Conservation (phyloP, 345 rosid genomes). For the Heritiera littoralis region DNA sequence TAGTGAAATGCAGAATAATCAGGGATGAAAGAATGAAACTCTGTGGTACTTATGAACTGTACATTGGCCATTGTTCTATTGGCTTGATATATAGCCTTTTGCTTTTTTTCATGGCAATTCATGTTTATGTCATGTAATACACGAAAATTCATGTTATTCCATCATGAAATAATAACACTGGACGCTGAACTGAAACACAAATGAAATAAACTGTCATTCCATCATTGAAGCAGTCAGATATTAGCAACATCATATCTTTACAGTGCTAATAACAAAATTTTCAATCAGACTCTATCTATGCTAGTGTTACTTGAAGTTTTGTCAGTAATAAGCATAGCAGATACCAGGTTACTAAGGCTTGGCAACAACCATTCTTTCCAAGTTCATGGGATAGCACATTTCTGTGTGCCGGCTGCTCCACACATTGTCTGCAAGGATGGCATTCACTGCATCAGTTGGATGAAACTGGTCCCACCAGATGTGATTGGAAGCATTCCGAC, state of each 20-base stretch:
- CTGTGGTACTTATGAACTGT: no score
- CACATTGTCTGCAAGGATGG: conserved; percentile 81
- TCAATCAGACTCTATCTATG: neutral
- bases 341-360: neutral
- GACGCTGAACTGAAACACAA: neutral
- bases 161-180: no score
- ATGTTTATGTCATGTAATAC: no score
- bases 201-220: neutral
- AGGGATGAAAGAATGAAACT: no score
- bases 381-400: conserved; percentile 80
- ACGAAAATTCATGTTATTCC: no score
- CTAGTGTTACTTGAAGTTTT: neutral
- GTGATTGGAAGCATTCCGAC: conserved; percentile 59
- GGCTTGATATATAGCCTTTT: no score
- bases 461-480: conserved; percentile 97
- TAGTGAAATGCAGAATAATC: no score
- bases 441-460: conserved; percentile 81
- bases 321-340: no score
- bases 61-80: no score
- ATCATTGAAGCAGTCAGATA: neutral
- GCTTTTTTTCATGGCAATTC: no score
- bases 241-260: neutral
- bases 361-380: conserved; percentile 51
- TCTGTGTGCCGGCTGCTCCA: conserved; percentile 76
- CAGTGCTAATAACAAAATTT: neutral